Percentiles rank a stretch among this genome's conserved stretches.
These are phyloP conservation scores for Pyrus betulifolia DNA, from an alignment of 306 rosid species.

Conservation along the genomic window DNA sequence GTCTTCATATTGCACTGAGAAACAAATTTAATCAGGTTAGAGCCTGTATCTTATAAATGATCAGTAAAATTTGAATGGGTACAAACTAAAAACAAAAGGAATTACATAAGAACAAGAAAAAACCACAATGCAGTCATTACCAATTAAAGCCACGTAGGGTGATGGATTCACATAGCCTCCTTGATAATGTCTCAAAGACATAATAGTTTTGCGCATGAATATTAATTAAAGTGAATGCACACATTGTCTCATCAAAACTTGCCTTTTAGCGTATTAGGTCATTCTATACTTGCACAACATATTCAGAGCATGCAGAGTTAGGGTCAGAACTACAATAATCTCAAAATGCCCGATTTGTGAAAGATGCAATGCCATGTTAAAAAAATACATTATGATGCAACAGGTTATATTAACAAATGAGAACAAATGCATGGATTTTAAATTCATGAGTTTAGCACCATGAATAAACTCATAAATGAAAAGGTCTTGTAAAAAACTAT, in stretches of 20 bases:
- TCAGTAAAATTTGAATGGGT: neutral
- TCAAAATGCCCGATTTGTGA: slow-evolving; percentile 1
- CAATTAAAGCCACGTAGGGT: neutral
- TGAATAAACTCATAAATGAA: neutral
- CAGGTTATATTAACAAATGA: neutral
- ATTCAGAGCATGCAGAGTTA: neutral
- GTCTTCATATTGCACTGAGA: neutral
- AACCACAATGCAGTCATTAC: neutral
- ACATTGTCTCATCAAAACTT: slow-evolving; percentile 8
- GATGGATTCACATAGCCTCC: neutral
- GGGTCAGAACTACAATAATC: slow-evolving; percentile 1
- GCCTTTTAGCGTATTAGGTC: neutral
- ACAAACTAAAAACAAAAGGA: neutral
- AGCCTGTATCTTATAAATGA: neutral
- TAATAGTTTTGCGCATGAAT: neutral
- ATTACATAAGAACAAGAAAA: neutral
- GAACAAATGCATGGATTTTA: neutral
- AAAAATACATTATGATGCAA: neutral
- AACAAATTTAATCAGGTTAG: neutral
- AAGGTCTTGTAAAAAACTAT: neutral
- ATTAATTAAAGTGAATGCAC: neutral
- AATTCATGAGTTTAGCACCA: neutral
- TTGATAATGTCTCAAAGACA: neutral
- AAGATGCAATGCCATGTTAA: neutral
- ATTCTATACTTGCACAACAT: neutral